Percentiles rank a stretch among this genome's conserved stretches.
These are phyloP conservation scores for Myxozyma lipomycoides DNA, from an alignment of 805 yeast species.

Conservation along the genomic window DNA sequence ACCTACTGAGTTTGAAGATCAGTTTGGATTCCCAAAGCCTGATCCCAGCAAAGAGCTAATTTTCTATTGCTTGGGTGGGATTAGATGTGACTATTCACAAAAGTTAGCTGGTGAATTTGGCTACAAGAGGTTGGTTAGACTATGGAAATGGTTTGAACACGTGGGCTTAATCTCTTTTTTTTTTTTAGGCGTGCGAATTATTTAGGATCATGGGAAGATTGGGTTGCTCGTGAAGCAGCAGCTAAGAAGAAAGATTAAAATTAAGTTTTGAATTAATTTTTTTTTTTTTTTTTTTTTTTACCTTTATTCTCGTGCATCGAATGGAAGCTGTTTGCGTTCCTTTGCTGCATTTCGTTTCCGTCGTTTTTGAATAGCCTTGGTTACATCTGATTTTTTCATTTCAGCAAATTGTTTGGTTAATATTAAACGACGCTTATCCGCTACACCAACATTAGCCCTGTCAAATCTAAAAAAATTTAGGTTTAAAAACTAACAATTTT, in stretches of 20 bases:
- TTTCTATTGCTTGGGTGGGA: conserved; percentile 90
- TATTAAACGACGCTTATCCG: conserved; percentile 24
- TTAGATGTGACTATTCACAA: conserved; percentile 85
- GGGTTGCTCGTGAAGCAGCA: conserved; percentile 45
- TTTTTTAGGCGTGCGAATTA: conserved; percentile 63
- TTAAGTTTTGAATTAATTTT: too few relatives aligned
- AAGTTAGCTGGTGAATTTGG: conserved; percentile 90
- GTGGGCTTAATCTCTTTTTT: too few relatives aligned
- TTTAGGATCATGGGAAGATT: conserved; percentile 81
- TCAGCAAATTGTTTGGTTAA: conserved; percentile 19
- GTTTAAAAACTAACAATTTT: conserved; percentile 23
- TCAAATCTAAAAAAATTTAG: neutral
- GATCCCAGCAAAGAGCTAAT: conserved; percentile 62
- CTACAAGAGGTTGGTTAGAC: conserved; percentile 51
- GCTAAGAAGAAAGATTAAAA: conserved; percentile 2
- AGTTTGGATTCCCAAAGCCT: conserved; percentile 83
- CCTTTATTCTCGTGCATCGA: conserved; percentile 32
- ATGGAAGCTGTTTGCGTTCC: conserved; percentile 35
- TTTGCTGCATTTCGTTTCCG: conserved; percentile 28
- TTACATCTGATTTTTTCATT: conserved; percentile 27
- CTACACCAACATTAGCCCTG: too few relatives aligned
- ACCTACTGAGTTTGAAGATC: conserved; percentile 72
- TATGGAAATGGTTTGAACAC: neutral
- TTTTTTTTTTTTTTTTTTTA: neutral
- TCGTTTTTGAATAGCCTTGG: conserved; percentile 25